phyloP scores from a whole-genome alignment of 805 yeast species.

The Ogataea angusta region DNA sequence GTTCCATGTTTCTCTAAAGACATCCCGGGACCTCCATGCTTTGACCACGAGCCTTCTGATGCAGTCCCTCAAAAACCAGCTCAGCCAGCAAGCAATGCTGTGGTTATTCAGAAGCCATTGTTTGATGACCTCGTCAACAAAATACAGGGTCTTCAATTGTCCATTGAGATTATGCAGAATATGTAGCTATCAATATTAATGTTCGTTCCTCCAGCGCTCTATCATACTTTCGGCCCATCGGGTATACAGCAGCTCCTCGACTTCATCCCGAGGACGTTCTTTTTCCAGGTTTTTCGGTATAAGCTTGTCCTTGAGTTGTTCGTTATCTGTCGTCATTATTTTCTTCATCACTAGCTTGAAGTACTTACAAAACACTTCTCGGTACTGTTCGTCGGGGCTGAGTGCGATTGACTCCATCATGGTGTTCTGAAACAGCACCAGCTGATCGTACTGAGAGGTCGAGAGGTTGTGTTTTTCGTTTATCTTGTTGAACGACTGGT shows the following conservation, averaged over 20 bases:
- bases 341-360: constrained; percentile 30
- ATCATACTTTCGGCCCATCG: constrained; percentile 47
- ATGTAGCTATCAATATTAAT: constrained; percentile 1
- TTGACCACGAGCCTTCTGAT: too few relatives aligned
- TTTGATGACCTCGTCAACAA: constrained; percentile 14
- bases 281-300: constrained; percentile 22
- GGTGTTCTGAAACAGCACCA: constrained; percentile 38
- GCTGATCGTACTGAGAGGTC: constrained; percentile 48
- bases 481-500: constrained; percentile 43
- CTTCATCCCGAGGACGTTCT: constrained; percentile 26
- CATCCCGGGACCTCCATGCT: too few relatives aligned
- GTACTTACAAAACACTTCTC: constrained; percentile 30
- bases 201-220: constrained; percentile 11
- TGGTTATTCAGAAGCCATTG: constrained; percentile 2
- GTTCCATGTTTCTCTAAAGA: too few relatives aligned
- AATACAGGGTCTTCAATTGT: constrained; percentile 12
- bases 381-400: constrained; percentile 27
- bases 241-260: constrained; percentile 44
- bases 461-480: constrained; percentile 48
- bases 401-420: constrained; percentile 30
- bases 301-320: constrained; percentile 23
- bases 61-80: too few relatives aligned
- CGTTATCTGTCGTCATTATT: constrained; percentile 30
- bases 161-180: constrained; percentile 10
- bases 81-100: not conserved